These are phyloP conservation scores for Paramecium caudatum DNA, from an alignment of 73 alveolate species.

Conservation along the genomic window DNA sequence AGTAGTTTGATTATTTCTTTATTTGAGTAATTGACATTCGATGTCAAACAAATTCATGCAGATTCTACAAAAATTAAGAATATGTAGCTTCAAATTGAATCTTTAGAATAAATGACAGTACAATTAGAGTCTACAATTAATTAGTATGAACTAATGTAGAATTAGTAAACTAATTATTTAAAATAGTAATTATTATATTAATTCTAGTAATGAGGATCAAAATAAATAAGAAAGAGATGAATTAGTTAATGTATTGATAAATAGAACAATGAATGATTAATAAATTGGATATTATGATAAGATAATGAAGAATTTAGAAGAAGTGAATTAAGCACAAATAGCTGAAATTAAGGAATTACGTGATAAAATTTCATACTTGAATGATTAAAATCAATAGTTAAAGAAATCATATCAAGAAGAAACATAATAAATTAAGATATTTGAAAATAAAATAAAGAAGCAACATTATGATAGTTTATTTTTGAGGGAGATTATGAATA, in stretches of 20 bases:
- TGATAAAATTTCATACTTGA: background rate
- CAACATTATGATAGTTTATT: conserved; percentile 40
- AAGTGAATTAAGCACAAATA: background rate
- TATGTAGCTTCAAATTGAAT: conserved; percentile 47
- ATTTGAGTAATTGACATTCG: conserved; percentile 46
- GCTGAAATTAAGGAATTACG: conserved; percentile 37
- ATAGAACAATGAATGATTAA: conserved; percentile 37
- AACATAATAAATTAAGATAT: background rate
- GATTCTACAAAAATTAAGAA: background rate
- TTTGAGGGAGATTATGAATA: conserved; percentile 35
- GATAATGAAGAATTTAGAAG: conserved; percentile 53
- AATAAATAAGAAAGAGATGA: conserved; percentile 61
- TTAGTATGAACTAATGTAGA: conserved; percentile 4
- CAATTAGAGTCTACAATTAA: conserved; percentile 18
- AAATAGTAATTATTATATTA: conserved; percentile 22
- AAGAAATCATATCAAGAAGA: conserved; percentile 44
- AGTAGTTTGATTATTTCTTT: conserved; percentile 24
- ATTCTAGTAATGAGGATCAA: conserved; percentile 10
- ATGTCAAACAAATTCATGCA: conserved; percentile 13
- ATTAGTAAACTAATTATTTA: background rate
- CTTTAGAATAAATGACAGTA: conserved; percentile 62
- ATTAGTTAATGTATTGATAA: conserved; percentile 23
- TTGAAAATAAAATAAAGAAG: conserved; percentile 48
- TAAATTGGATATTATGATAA: conserved; percentile 1
- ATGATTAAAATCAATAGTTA: background rate